phyloP scores from a whole-genome alignment of 192 early-diverging fungal genomes.

The Rhizophagus clarus region DNA sequence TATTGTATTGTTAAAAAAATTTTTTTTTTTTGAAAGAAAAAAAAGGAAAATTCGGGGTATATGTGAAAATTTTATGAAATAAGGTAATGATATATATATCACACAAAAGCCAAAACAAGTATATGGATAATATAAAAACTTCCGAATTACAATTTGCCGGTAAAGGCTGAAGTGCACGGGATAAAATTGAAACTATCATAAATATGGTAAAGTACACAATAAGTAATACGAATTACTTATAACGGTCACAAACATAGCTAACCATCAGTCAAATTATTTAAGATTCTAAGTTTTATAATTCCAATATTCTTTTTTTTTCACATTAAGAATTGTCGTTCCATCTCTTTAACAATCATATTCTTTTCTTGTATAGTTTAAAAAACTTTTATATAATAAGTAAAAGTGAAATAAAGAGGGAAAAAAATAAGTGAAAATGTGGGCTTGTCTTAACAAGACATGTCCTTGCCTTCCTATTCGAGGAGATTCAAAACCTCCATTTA shows the following conservation, averaged over 20 bases:
- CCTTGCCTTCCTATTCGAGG: slow-evolving; percentile 22
- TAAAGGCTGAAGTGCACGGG: no score
- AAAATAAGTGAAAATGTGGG: slow-evolving; percentile 18
- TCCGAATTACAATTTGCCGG: no score
- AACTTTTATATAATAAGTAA: neutral
- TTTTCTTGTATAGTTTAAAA: neutral
- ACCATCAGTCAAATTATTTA: neutral
- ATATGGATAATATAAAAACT: no score
- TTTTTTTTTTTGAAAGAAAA: neutral
- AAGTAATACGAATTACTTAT: neutral
- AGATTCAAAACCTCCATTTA: slow-evolving; percentile 15
- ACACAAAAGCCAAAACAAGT: no score
- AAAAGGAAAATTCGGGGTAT: neutral
- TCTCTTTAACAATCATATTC: no score
- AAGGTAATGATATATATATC: neutral
- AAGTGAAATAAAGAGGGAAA: neutral
- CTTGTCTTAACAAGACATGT: slow-evolving; percentile 29
- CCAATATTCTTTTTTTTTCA: no score
- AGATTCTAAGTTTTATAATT: no score
- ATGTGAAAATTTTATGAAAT: neutral
- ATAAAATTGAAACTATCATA: neutral
- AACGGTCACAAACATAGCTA: neutral
- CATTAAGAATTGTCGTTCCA: no score
- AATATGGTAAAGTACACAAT: neutral
- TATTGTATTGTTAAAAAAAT: neutral